These are phyloP conservation scores for Hibiscus trionum DNA, from an alignment of 345 rosid species.

Conservation along the genomic window DNA sequence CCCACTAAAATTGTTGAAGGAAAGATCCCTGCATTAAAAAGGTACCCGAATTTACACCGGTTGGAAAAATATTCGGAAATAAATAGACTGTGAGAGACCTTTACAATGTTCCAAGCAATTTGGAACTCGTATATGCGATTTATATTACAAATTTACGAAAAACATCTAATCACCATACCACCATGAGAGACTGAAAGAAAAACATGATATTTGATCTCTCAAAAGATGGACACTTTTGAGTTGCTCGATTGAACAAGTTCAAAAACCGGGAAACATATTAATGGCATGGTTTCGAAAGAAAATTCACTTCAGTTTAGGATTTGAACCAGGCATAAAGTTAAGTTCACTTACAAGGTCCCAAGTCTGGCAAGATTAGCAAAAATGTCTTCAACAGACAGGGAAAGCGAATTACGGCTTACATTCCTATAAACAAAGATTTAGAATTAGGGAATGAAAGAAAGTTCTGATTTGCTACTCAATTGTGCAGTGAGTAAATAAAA, in stretches of 20 bases:
- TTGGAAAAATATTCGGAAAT: neutral
- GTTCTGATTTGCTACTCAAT: neutral
- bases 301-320: too few species aligned
- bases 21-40: conserved; percentile 63
- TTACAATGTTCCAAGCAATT: neutral
- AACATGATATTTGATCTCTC: neutral
- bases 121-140: neutral
- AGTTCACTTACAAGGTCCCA: conserved; percentile 57
- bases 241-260: neutral
- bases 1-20: conserved; percentile 87
- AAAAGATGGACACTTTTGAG: neutral
- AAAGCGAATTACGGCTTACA: conserved; percentile 66
- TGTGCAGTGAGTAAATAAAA: conserved; percentile 1
- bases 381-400: conserved; percentile 56
- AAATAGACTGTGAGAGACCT: neutral
- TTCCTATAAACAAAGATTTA: conserved; percentile 38
- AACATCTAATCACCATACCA: neutral
- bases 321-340: neutral
- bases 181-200: neutral
- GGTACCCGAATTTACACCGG: neutral
- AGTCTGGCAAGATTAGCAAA: conserved; percentile 52
- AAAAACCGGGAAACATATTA: neutral
- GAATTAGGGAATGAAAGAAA: conserved; percentile 9
- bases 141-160: neutral
- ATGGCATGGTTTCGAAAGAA: too few species aligned